phyloP scores from a whole-genome alignment of 192 early-diverging fungal species.

The Chytriomyces sp. region DNA sequence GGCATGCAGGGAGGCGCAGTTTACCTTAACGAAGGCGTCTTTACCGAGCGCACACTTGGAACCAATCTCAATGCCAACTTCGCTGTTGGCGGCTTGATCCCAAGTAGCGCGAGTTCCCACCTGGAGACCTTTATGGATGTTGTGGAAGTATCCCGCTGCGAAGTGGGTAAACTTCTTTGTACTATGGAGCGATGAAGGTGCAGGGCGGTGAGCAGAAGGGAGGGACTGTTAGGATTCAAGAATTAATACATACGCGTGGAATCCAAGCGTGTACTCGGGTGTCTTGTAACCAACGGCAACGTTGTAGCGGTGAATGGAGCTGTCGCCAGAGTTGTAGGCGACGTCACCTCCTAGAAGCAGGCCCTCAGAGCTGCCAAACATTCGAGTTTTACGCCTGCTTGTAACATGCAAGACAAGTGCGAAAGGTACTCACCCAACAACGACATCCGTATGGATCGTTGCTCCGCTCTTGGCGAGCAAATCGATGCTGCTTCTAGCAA shows the following conservation, averaged over 20 bases:
- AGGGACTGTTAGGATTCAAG: no score
- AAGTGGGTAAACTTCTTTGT: constrained; percentile 88
- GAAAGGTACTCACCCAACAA: constrained; percentile 60
- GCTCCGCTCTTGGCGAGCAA: constrained; percentile 85
- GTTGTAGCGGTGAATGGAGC: constrained; percentile 87
- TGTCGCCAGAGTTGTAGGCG: constrained; percentile 88
- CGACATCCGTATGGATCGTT: constrained; percentile 83
- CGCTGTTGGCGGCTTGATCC: constrained; percentile 67
- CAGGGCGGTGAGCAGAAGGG: no score
- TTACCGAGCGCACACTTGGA: constrained; percentile 90
- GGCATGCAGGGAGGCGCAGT: no score
- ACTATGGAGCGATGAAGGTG: constrained; percentile 36
- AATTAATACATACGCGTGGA: constrained; percentile 70
- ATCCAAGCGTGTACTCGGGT: constrained; percentile 83
- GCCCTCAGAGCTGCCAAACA: constrained; percentile 60
- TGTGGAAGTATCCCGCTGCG: constrained; percentile 96
- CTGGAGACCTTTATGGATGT: constrained; percentile 86
- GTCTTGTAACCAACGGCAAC: constrained; percentile 84
- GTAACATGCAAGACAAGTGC: neutral
- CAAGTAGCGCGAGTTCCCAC: constrained; percentile 92
- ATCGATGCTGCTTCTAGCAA: constrained; percentile 86
- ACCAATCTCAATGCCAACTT: constrained; percentile 86
- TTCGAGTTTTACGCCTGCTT: neutral
- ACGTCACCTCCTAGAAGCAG: constrained; percentile 91
- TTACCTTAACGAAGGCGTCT: constrained; percentile 69